Evolutionary conservation across 345 rosid species (phyloP).

Genomic region (Diplotaxis tenuifolia): DNA sequence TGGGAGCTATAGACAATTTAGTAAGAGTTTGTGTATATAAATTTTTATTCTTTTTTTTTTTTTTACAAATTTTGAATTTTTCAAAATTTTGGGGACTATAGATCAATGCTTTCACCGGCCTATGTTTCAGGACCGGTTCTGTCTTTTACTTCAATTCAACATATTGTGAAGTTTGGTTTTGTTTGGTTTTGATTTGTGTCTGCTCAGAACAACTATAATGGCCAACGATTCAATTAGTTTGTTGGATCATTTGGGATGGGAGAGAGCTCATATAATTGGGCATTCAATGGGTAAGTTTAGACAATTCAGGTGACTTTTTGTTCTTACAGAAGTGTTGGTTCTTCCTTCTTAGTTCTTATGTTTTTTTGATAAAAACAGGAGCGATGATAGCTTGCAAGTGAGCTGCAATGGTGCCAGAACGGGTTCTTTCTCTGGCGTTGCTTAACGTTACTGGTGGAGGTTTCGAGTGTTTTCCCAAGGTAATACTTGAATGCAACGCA

Average conservation of each 20-base stretch:
- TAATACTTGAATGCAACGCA: constrained; percentile 28
- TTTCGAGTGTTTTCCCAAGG: constrained; percentile 90
- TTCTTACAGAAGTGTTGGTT: neutral
- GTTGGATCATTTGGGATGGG: constrained; percentile 92
- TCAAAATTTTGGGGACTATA: too few relatives aligned
- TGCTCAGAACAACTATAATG: constrained; percentile 77
- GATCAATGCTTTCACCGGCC: too few relatives aligned
- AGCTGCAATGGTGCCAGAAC: constrained; percentile 81
- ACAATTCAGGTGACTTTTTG: neutral
- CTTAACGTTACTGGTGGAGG: constrained; percentile 99
- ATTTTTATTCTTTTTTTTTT: too few relatives aligned
- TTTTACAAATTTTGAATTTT: too few relatives aligned
- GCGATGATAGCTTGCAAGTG: constrained; percentile 95
- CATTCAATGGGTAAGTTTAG: constrained; percentile 84
- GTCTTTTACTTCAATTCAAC: neutral
- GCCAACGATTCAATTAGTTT: constrained; percentile 83
- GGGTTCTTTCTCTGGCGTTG: constrained; percentile 80
- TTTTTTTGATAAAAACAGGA: constrained; percentile 46
- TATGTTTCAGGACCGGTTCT: neutral
- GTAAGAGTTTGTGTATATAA: too few relatives aligned
- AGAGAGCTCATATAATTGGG: constrained; percentile 76
- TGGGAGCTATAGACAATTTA: too few relatives aligned
- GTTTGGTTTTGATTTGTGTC: constrained; percentile 10
- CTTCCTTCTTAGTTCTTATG: neutral
- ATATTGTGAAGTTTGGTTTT: neutral